A percentile compares a stretch with the other conserved stretches of the same genome.
Conservation (phyloP, 176 grass and related monocot genomes). For the Secale cereale region DNA sequence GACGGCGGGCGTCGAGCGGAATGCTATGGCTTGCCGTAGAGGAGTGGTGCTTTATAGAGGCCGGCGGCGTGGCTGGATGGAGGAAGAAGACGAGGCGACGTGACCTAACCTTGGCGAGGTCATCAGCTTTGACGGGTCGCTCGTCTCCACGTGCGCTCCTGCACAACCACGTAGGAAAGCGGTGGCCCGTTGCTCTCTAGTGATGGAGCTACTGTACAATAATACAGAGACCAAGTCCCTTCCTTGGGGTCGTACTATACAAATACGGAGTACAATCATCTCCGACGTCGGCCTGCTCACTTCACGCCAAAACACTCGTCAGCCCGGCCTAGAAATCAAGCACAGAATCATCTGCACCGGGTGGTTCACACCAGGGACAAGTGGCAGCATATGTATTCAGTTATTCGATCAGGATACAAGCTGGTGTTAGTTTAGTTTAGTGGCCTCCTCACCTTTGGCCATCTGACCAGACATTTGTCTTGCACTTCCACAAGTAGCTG, state of each 20-base stretch:
- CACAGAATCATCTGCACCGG: not conserved
- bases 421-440: too few species aligned
- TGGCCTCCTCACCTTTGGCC: too few species aligned
- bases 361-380: too few species aligned
- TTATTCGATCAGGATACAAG: too few species aligned
- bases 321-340: not conserved
- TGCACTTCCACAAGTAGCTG: too few species aligned
- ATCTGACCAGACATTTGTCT: too few species aligned
- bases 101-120: not conserved
- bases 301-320: too few species aligned
- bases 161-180: not conserved
- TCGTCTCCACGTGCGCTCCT: not conserved
- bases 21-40: not conserved
- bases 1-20: not conserved
- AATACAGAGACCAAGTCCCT: not conserved
- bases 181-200: not conserved
- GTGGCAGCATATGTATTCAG: too few species aligned
- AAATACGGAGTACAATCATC: too few species aligned
- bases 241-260: too few species aligned
- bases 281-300: not conserved
- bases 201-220: not conserved
- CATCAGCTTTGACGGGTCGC: not conserved
- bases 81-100: not conserved
- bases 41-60: conserved; percentile 5
- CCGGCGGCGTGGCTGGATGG: not conserved